These are phyloP conservation scores for Nepenthes gracilis DNA, from an alignment of 148 eudicot genomes.

Conservation along the genomic window DNA sequence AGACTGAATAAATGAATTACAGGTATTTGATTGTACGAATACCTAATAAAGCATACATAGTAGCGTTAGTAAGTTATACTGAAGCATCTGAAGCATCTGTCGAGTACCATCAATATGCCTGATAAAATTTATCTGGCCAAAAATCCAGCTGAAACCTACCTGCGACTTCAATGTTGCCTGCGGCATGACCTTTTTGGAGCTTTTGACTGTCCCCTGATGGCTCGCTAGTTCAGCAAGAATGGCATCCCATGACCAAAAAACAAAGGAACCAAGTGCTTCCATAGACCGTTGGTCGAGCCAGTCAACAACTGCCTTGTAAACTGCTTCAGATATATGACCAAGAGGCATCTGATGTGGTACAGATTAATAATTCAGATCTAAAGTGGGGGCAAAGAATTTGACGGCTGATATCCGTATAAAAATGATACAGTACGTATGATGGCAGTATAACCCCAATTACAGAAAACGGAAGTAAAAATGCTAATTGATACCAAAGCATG, in stretches of 20 bases:
- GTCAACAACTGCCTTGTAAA: slow-evolving; percentile 47
- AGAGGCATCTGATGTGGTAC: slow-evolving; percentile 38
- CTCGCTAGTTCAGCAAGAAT: slow-evolving; percentile 33
- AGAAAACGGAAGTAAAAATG: no score
- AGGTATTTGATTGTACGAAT: no score
- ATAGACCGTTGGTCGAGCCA: slow-evolving; percentile 42
- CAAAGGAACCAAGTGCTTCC: slow-evolving; percentile 42
- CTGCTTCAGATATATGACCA: slow-evolving; percentile 39
- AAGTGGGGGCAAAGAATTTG: background rate
- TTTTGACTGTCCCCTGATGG: slow-evolving; percentile 26
- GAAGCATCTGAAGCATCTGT: background rate
- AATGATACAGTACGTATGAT: no score
- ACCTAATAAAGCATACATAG: background rate
- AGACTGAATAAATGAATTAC: no score
- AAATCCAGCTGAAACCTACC: slow-evolving; percentile 16
- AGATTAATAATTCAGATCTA: background rate
- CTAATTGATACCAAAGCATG: no score
- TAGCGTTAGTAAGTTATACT: background rate
- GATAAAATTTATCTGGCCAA: background rate
- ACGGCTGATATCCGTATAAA: background rate
- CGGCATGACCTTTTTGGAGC: slow-evolving; percentile 31
- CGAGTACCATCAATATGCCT: background rate
- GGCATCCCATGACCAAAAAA: slow-evolving; percentile 36
- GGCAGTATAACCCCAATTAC: no score
- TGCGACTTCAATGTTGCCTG: slow-evolving; percentile 37